Evolutionary conservation across 345 rosid species (phyloP).

Genomic region (Salix viminalis): DNA sequence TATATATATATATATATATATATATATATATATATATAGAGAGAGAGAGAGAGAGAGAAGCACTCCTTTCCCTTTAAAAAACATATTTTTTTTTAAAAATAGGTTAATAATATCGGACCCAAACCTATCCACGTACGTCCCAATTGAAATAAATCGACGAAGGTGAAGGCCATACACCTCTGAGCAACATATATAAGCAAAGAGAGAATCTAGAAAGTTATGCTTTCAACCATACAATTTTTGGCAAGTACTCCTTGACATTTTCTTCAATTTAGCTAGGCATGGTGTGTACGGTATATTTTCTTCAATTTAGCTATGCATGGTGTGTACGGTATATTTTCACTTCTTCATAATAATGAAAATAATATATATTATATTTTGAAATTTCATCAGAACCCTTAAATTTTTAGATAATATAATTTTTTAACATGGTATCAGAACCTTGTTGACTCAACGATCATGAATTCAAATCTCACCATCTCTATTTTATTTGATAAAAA

Average conservation of each 20-base stretch:
- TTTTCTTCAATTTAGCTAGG: neutral
- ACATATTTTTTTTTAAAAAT: too few relatives aligned
- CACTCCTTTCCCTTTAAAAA: too few relatives aligned
- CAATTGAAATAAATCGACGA: too few relatives aligned
- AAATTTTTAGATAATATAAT: too few relatives aligned
- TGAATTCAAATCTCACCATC: accelerated
- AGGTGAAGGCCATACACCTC: too few relatives aligned
- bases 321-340: neutral
- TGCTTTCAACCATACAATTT: neutral
- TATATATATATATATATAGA: too few relatives aligned
- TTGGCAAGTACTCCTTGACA: neutral
- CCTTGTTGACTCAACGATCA: accelerated
- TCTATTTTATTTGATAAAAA: neutral
- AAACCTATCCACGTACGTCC: too few relatives aligned
- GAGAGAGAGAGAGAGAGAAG: too few relatives aligned
- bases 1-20: too few relatives aligned
- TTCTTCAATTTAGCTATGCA: neutral
- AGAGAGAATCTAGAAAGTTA: neutral
- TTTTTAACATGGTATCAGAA: accelerated
- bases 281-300: neutral
- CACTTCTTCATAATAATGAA: neutral
- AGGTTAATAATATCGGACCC: too few relatives aligned
- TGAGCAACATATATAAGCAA: neutral
- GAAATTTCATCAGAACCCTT: accelerated
- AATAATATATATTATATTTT: too few relatives aligned